Percentiles rank a stretch among this genome's conserved stretches.
phyloP scores from a whole-genome alignment of 2,329 filamentous ascomycete genomes.

The Boeremia exigua region DNA sequence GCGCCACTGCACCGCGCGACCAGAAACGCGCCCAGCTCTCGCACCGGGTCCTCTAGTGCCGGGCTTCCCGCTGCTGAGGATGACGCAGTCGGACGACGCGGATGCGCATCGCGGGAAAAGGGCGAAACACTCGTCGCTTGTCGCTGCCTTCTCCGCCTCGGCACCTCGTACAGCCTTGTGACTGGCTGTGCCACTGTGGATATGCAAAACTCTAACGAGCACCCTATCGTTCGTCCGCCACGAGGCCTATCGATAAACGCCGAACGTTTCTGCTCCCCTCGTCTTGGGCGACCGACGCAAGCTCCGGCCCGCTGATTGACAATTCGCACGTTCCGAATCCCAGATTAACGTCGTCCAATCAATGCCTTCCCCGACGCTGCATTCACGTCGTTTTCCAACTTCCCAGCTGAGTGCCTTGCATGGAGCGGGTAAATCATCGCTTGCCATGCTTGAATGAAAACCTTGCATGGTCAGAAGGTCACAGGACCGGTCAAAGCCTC shows the following conservation, averaged over 20 bases:
- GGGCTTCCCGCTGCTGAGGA: conserved; percentile 33
- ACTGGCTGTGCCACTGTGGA: conserved; percentile 20
- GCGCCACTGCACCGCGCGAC: conserved; percentile 14
- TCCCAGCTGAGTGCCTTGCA: conserved; percentile 44
- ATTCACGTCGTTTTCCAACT: conserved; percentile 18
- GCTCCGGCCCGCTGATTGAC: conserved; percentile 37
- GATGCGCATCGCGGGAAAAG: conserved; percentile 30
- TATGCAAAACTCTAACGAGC: conserved; percentile 3
- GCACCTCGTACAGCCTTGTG: conserved; percentile 17
- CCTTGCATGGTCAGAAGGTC: conserved; percentile 40
- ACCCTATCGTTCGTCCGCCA: conserved; percentile 13
- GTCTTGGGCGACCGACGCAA: conserved; percentile 14
- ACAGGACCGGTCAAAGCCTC: conserved; percentile 42
- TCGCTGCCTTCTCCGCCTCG: conserved; percentile 25
- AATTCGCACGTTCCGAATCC: conserved; percentile 27
- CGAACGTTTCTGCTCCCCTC: conserved; percentile 16
- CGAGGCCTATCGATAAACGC: conserved; percentile 23
- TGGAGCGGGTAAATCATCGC: conserved; percentile 43
- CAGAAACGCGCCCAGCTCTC: conserved; percentile 22
- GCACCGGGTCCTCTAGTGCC: conserved; percentile 32
- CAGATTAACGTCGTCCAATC: conserved; percentile 37
- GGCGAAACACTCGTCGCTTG: conserved; percentile 29
- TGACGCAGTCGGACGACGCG: conserved; percentile 41
- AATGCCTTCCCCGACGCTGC: conserved; percentile 14
- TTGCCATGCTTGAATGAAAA: conserved; percentile 31